Evolutionary conservation across 495 filamentous ascomycete genomes (phyloP).

Genomic region (Poronia punctata): DNA sequence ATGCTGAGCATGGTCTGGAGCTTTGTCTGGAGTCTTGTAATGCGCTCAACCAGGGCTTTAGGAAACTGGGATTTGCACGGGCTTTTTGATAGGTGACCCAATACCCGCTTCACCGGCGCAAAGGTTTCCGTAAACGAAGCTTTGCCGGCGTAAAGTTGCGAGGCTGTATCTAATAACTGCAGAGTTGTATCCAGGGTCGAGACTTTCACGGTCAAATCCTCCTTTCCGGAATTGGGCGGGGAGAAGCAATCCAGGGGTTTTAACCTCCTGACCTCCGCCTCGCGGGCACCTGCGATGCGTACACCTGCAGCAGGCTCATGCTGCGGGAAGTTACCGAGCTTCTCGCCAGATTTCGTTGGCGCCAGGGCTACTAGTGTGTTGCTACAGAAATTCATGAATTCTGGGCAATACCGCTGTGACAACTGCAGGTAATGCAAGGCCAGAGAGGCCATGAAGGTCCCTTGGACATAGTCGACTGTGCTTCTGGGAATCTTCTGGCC

Average conservation of each 20-base stretch:
- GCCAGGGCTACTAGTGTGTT: constrained; percentile 67
- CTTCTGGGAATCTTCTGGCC: constrained; percentile 61
- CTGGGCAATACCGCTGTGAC: constrained; percentile 81
- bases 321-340: constrained; percentile 53
- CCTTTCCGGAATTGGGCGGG: constrained; percentile 20
- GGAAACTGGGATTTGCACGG: constrained; percentile 46
- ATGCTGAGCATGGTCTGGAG: constrained; percentile 46
- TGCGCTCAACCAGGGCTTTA: constrained; percentile 25
- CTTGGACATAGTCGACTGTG: constrained; percentile 59
- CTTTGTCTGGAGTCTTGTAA: constrained; percentile 33
- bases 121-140: constrained; percentile 72
- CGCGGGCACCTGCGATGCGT: constrained; percentile 37
- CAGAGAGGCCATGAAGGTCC: constrained; percentile 71
- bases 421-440: constrained; percentile 71
- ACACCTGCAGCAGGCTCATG: constrained; percentile 50
- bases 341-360: constrained; percentile 39
- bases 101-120: constrained; percentile 46
- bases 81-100: constrained; percentile 47
- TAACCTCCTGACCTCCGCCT: constrained; percentile 33
- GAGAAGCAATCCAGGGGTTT: constrained; percentile 47
- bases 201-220: constrained; percentile 43
- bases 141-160: constrained; percentile 57
- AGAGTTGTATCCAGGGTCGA: constrained; percentile 52
- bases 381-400: constrained; percentile 72
- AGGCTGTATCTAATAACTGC: constrained; percentile 50